Percentiles rank a stretch among this genome's conserved stretches.
phyloP scores from a whole-genome alignment of 331 rosid species.

The Quercus lobata region DNA sequence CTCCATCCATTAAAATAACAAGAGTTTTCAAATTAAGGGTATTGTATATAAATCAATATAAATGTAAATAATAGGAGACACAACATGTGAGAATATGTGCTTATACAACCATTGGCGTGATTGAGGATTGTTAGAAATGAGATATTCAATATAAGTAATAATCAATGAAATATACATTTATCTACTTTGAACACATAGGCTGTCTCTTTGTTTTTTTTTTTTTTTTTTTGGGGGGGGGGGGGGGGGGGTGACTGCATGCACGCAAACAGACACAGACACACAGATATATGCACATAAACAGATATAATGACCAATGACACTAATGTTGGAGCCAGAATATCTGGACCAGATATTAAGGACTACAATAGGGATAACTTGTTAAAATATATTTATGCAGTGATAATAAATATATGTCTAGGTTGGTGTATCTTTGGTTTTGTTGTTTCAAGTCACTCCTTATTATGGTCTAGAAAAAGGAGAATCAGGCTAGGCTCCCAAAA shows the following conservation, averaged over 20 bases:
- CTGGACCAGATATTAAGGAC: not conserved
- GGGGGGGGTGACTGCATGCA: not conserved
- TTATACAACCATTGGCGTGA: not conserved
- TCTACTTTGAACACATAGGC: not conserved
- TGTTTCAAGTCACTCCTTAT: not conserved
- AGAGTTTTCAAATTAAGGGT: not conserved
- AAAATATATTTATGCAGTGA: not conserved
- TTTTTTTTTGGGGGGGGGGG: not conserved
- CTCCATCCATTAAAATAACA: not conserved
- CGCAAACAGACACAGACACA: not conserved
- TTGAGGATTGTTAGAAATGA: not conserved
- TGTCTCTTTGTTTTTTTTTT: too few species aligned
- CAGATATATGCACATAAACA: not conserved
- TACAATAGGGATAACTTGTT: not conserved
- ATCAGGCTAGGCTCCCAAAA: not conserved
- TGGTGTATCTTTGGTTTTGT: not conserved
- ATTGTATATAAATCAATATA: not conserved
- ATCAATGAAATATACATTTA: not conserved
- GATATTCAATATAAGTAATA: not conserved
- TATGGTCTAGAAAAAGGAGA: not conserved
- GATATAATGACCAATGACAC: not conserved
- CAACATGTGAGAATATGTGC: not conserved
- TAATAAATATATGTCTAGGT: not conserved
- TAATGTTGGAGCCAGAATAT: not conserved
- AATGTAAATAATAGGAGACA: not conserved